Base-by-base conservation (phyloP, 148 eudicot genomes). In the Hydrangea macrophylla region DNA sequence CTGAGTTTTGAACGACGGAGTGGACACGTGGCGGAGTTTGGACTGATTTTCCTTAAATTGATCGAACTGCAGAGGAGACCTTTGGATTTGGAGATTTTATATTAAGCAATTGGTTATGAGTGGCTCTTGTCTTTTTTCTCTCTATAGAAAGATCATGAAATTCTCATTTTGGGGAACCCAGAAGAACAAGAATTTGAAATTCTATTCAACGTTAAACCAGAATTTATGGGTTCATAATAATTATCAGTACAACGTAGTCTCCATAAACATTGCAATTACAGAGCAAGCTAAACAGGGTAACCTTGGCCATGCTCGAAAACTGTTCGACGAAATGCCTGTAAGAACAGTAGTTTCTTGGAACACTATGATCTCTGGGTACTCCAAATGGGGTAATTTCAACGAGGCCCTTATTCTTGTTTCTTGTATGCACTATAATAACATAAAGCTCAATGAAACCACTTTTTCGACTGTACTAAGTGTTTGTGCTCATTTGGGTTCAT, bases 291-390 rank as follows among this genome's bases (percentile, higher is more conserved):
- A 71, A 65, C 55, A 51, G 18, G 84, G 84, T 6, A 48, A 77
- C 6, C 68, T 85, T 2, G 61, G 57, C 5, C 31, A 53, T 53
- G 89, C 86, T 2, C 89, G 84, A 39, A 54, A 78, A 6, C 9
- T 85, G 74, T 85, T 85, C 68, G 89, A 85, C 67, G 54, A 60
- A 73, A 80, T 85, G 89, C 72, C 76, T 9, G 31, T 39, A 7
- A 28, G 86, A 77, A 73, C 79, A 4, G 77, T 73, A 55, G 84
- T 78, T n/a, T 73, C 86, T 7, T 85, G 84, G 84, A 85, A 79
- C 72, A 70, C 72, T 18, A 77, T 85, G 80, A 73, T 85, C 17
- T 51, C 83, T 51, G 86, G 82, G 9, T 85, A 82, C 56, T 82
- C 84, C 45, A 78, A 78, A 28, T 73, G 67, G 75, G 80, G 74